Conservation (phyloP, 176 grass and related monocot genomes). For the Phyllostachys edulis region DNA sequence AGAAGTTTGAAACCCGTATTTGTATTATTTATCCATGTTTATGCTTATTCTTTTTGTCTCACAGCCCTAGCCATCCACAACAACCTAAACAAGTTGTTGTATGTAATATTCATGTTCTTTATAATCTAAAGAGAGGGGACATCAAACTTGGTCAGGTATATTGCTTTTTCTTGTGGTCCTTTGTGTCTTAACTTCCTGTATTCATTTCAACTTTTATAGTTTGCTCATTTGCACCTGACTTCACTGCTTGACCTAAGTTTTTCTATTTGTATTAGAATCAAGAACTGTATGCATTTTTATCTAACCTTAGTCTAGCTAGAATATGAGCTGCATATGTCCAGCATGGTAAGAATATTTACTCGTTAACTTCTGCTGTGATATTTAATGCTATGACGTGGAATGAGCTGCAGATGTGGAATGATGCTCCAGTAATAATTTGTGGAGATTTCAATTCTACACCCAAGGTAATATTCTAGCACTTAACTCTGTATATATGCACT, state of each 20-base stretch:
- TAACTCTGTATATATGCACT: conserved; percentile 11
- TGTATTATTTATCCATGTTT: conserved; percentile 27
- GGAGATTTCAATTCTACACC: conserved; percentile 96
- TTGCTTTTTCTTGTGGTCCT: conserved; percentile 8
- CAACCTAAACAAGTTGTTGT: conserved; percentile 65
- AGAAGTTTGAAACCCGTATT: conserved; percentile 19
- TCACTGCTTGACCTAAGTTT: conserved; percentile 8
- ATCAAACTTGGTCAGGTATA: conserved; percentile 94
- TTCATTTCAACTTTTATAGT: background rate
- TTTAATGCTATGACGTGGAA: conserved; percentile 17
- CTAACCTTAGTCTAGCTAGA: background rate
- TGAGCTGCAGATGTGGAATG: conserved; percentile 63
- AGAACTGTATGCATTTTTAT: background rate
- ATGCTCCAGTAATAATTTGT: conserved; percentile 91
- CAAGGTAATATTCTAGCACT: conserved; percentile 47
- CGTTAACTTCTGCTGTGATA: background rate
- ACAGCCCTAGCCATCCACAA: conserved; percentile 45
- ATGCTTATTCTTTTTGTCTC: conserved; percentile 24
- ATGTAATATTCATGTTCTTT: conserved; percentile 94
- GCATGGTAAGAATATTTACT: conserved; percentile 5
- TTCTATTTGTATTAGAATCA: conserved; percentile 5
- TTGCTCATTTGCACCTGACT: background rate
- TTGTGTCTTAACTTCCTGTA: conserved; percentile 21
- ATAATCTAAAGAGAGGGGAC: conserved; percentile 94
- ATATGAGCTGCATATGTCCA: background rate